Percentiles rank a stretch among this genome's conserved stretches.
phyloP scores from a whole-genome alignment of 2,329 filamentous ascomycete genomes.

The Cladophialophora exuberans region DNA sequence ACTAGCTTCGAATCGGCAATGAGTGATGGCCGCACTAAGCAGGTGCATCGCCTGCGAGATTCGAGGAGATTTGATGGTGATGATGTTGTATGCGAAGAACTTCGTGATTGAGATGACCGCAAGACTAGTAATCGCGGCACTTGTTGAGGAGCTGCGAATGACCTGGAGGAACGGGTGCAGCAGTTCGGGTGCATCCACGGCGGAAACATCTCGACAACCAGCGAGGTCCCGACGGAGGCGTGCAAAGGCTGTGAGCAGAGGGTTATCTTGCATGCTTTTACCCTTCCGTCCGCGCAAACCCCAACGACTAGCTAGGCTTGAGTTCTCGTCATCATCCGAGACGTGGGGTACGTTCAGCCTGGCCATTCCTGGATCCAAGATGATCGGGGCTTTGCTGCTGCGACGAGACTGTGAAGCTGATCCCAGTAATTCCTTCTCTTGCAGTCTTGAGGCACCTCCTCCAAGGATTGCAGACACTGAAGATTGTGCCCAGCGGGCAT shows the following conservation, averaged over 20 bases:
- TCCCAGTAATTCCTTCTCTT: conserved; percentile 47
- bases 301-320: conserved; percentile 77
- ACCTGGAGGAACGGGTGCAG: conserved; percentile 95
- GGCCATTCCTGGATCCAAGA: conserved; percentile 20
- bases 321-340: conserved; percentile 47
- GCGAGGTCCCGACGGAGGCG: conserved; percentile 86
- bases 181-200: conserved; percentile 85
- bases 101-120: conserved; percentile 93
- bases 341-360: conserved; percentile 28
- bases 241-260: conserved; percentile 92
- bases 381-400: conserved; percentile 17
- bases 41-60: conserved; percentile 92
- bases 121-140: conserved; percentile 92
- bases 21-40: conserved; percentile 90
- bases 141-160: conserved; percentile 93
- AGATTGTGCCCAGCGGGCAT: conserved; percentile 92
- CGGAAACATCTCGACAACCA: conserved; percentile 83
- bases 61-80: conserved; percentile 80
- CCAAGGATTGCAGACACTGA: conserved; percentile 95
- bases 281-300: conserved; percentile 92
- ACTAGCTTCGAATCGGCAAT: conserved; percentile 96
- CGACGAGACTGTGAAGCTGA: conserved; percentile 33
- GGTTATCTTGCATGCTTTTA: conserved; percentile 96
- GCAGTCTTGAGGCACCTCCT: conserved; percentile 58
- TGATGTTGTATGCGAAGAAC: conserved; percentile 93